A percentile compares a stretch with the other conserved stretches of the same genome.
phyloP scores from a whole-genome alignment of 805 yeast genomes.

The Debaryomyces maramus region DNA sequence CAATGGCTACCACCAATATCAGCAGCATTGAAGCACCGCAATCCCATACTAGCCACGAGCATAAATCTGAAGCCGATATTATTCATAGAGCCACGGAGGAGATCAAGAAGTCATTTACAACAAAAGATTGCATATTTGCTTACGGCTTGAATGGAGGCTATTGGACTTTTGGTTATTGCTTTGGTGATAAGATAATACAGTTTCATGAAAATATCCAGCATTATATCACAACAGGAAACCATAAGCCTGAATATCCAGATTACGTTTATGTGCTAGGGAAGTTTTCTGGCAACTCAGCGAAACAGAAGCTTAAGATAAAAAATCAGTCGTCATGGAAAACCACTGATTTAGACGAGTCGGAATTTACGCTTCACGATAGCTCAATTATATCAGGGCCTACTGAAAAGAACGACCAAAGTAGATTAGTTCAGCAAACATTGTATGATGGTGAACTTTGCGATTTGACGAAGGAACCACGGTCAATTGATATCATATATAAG shows the following conservation, averaged over 20 bases:
- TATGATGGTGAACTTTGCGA: constrained; percentile 59
- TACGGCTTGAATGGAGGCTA: constrained; percentile 39
- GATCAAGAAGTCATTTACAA: constrained; percentile 18
- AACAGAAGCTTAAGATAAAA: constrained; percentile 13
- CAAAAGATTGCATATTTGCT: constrained; percentile 23
- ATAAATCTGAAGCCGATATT: constrained; percentile 12
- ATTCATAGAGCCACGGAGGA: constrained; percentile 16
- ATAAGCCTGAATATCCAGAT: constrained; percentile 32
- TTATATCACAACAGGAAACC: constrained; percentile 24
- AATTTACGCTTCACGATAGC: constrained; percentile 32
- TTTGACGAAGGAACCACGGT: constrained; percentile 51
- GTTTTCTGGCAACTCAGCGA: constrained; percentile 24
- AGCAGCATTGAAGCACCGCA: background rate
- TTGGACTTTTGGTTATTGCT: constrained; percentile 56
- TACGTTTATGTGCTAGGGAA: constrained; percentile 37
- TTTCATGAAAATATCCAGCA: constrained; percentile 38
- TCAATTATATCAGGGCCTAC: constrained; percentile 21
- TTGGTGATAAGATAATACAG: constrained; percentile 49
- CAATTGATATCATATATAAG: constrained; percentile 54
- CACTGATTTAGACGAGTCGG: constrained; percentile 16
- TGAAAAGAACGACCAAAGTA: constrained; percentile 12
- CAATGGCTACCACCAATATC: background rate
- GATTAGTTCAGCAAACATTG: constrained; percentile 38
- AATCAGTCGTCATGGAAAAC: constrained; percentile 23
- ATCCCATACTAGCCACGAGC: background rate